These are phyloP conservation scores for Lepidium aucheri DNA, from an alignment of 345 rosid species.

Conservation along the genomic window DNA sequence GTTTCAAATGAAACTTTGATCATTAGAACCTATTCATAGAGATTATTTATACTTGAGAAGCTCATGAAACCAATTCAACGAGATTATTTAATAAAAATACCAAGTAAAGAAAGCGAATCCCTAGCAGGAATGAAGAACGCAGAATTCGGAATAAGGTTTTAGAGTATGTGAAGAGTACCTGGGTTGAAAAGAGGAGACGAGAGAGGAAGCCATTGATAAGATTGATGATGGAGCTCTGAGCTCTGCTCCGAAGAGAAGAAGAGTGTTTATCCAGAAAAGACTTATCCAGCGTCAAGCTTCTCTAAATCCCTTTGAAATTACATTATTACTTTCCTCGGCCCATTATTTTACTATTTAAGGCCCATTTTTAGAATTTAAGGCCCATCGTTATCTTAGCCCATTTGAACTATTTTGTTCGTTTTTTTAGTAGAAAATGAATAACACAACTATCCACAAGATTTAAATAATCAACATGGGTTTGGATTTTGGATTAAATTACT, in stretches of 20 bases:
- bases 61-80: background rate
- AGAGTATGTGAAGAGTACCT: conserved; percentile 28
- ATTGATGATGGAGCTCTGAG: conserved; percentile 25
- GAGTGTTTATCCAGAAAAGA: conserved; percentile 13
- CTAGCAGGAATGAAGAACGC: background rate
- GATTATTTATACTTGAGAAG: background rate
- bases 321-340: conserved; percentile 1
- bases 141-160: background rate
- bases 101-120: background rate
- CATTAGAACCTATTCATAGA: background rate
- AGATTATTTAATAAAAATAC: background rate
- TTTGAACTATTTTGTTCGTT: background rate
- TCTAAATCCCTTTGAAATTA: background rate
- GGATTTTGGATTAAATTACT: background rate
- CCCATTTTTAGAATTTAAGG: background rate
- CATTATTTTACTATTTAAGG: background rate
- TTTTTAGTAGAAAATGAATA: background rate
- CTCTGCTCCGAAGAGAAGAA: conserved; percentile 28
- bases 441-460: too few species aligned
- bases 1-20: background rate
- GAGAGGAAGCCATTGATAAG: conserved; percentile 54
- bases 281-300: conserved; percentile 13
- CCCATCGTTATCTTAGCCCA: background rate
- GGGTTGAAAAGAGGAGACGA: conserved; percentile 51
- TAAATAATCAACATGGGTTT: background rate